phyloP scores from a whole-genome alignment of 106 monocot species.

The Dendrobium nobile region DNA sequence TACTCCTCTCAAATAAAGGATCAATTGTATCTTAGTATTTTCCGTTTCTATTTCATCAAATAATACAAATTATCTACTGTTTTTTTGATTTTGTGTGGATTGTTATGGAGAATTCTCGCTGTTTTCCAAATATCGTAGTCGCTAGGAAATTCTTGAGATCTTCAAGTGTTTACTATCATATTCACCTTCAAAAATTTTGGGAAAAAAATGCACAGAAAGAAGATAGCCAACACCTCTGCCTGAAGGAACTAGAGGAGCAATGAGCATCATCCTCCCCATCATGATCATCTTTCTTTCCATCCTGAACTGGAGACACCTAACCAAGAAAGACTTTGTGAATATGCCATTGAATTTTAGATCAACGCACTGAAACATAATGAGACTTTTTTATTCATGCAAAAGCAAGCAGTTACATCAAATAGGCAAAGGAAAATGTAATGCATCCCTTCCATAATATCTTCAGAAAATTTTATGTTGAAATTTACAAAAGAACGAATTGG shows the following conservation, averaged over 20 bases:
- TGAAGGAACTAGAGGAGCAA: conserved; percentile 27
- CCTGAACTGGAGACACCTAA: conserved; percentile 45
- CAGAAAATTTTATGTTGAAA: not conserved
- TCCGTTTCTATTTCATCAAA: no score
- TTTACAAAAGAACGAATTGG: not conserved
- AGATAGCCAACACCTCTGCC: conserved; percentile 19
- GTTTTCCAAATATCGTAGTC: no score
- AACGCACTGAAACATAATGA: not conserved
- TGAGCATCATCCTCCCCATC: conserved; percentile 29
- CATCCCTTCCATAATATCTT: not conserved
- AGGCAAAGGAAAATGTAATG: not conserved
- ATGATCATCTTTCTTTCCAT: conserved; percentile 32
- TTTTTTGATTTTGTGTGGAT: no score
- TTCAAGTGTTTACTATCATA: no score
- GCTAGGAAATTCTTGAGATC: no score
- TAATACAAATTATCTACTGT: no score
- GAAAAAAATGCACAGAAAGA: not conserved
- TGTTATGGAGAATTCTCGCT: no score
- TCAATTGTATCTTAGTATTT: no score
- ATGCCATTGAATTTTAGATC: not conserved
- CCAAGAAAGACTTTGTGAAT: conserved; percentile 1
- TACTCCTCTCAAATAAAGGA: no score
- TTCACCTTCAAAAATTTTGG: not conserved
- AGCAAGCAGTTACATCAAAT: not conserved
- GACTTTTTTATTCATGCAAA: not conserved